phyloP scores from a whole-genome alignment of 306 rosid species.

The Biancaea sappan region DNA sequence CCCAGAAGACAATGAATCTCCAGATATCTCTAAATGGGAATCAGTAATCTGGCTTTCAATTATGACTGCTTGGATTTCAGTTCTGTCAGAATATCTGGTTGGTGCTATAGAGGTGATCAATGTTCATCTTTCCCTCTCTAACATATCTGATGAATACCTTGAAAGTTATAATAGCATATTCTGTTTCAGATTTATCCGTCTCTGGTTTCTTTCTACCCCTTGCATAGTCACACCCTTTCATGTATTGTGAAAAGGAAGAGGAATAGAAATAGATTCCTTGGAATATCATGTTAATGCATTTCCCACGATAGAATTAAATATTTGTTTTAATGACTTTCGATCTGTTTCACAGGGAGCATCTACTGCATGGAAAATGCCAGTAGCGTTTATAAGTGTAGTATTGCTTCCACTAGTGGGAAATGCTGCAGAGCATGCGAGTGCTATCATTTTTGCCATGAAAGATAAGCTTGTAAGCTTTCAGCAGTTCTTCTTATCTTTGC shows the following conservation, averaged over 20 bases:
- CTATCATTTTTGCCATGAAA: slow-evolving; percentile 86
- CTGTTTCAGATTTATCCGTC: neutral
- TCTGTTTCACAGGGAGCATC: slow-evolving; percentile 72
- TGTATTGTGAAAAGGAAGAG: slow-evolving; percentile 14
- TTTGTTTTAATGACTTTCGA: neutral
- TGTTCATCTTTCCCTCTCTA: slow-evolving; percentile 12
- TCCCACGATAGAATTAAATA: neutral
- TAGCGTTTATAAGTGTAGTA: slow-evolving; percentile 77
- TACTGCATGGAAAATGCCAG: slow-evolving; percentile 55
- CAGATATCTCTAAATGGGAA: slow-evolving; percentile 87
- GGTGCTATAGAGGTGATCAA: slow-evolving; percentile 67
- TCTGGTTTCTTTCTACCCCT: neutral
- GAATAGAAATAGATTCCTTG: neutral
- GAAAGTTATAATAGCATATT: slow-evolving; percentile 17
- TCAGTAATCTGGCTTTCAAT: slow-evolving; percentile 77
- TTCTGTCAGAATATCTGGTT: slow-evolving; percentile 75
- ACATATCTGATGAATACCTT: neutral
- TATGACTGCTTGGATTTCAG: slow-evolving; percentile 72
- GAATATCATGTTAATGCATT: neutral
- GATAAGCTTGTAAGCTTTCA: slow-evolving; percentile 73
- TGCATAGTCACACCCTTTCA: neutral
- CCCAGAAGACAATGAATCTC: slow-evolving; percentile 55
- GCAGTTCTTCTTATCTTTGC: neutral
- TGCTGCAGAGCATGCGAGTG: slow-evolving; percentile 95
- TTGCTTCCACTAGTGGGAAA: slow-evolving; percentile 86